phyloP scores from a whole-genome alignment of 1,139 yeast genomes.

The Meyerozyma elateridarum region DNA sequence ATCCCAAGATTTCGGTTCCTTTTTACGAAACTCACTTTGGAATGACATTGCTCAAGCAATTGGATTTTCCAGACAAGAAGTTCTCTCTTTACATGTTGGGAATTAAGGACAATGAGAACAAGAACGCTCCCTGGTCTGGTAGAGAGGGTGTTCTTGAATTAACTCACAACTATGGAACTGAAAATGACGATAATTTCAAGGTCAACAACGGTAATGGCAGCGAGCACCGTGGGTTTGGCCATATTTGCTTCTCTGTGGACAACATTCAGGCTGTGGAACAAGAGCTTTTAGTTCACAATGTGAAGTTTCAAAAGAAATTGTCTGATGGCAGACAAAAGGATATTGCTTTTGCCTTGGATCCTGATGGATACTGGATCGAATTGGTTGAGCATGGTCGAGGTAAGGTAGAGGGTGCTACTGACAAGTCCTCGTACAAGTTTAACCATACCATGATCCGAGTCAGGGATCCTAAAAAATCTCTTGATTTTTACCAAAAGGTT shows the following conservation, averaged over 20 bases:
- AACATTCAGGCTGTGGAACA: constrained; percentile 63
- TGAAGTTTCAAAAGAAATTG: constrained; percentile 74
- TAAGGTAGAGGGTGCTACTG: constrained; percentile 35
- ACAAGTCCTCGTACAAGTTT: constrained; percentile 49
- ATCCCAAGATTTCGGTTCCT: constrained; percentile 66
- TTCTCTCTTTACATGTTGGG: constrained; percentile 64
- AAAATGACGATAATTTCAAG: constrained; percentile 51
- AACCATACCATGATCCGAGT: constrained; percentile 94
- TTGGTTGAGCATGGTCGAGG: constrained; percentile 58
- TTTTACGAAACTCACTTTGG: constrained; percentile 79
- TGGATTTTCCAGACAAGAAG: constrained; percentile 50
- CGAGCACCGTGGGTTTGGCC: constrained; percentile 91
- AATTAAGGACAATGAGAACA: constrained; percentile 39
- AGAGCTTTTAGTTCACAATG: constrained; percentile 54
- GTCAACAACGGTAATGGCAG: constrained; percentile 79
- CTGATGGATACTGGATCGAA: constrained; percentile 97
- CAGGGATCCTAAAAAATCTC: constrained; percentile 72
- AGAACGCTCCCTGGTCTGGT: constrained; percentile 45
- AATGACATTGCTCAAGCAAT: constrained; percentile 52
- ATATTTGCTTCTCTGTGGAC: constrained; percentile 82
- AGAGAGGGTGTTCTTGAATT: constrained; percentile 80
- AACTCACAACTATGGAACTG: constrained; percentile 76
- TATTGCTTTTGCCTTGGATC: constrained; percentile 92
- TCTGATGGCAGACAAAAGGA: constrained; percentile 87
- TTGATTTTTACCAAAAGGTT: constrained; percentile 70